phyloP scores from a whole-genome alignment of 2,329 filamentous ascomycete species.

The Arthrobotrys sphaeroides region DNA sequence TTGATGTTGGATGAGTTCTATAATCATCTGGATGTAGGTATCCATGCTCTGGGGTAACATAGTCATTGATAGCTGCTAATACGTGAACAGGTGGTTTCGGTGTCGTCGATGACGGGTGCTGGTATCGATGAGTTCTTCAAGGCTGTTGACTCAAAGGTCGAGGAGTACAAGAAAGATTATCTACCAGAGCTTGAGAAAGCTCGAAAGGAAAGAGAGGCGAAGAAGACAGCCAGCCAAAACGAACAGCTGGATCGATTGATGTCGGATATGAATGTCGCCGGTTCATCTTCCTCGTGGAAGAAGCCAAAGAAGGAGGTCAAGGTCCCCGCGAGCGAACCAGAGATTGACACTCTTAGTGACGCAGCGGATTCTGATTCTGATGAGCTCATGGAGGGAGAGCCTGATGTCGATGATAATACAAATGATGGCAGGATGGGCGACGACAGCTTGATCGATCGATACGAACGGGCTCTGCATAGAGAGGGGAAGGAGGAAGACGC shows the following conservation, averaged over 20 bases:
- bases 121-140: constrained; percentile 94
- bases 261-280: constrained; percentile 80
- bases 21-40: constrained; percentile 76
- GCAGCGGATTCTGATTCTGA: constrained; percentile 56
- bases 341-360: constrained; percentile 56
- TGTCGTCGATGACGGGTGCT: constrained; percentile 89
- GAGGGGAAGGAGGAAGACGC: constrained; percentile 41
- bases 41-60: too few relatives aligned
- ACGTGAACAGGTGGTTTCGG: constrained; percentile 72
- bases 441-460: constrained; percentile 55
- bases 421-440: constrained; percentile 50
- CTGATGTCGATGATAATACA: constrained; percentile 50
- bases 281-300: constrained; percentile 59
- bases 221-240: constrained; percentile 75
- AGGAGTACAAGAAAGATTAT: constrained; percentile 90
- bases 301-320: constrained; percentile 57
- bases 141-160: constrained; percentile 83
- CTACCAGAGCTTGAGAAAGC: constrained; percentile 87
- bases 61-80: background rate
- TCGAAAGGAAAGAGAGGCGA: constrained; percentile 76
- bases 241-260: constrained; percentile 91
- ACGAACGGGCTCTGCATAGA: constrained; percentile 55
- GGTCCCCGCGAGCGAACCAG: constrained; percentile 40
- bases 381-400: constrained; percentile 56
- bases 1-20: constrained; percentile 98